Evolutionary conservation across 2,329 filamentous ascomycete species (phyloP), one percentile per base, ranked within the genome.

Genomic region (Penicillium sumatraense): DNA sequence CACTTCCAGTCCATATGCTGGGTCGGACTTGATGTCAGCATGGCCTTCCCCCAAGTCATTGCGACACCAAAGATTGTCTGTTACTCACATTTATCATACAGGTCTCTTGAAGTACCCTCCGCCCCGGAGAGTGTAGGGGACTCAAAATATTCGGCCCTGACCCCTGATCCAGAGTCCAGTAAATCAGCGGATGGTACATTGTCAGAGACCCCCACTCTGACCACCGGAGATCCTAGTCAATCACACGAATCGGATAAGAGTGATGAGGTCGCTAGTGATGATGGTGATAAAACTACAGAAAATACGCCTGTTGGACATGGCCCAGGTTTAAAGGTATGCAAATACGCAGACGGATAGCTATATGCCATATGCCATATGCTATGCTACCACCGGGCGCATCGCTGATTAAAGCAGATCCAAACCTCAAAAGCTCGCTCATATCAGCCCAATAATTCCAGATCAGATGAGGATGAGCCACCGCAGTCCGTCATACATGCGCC

Each of bases 401-500:
- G 33, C 44, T 58, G 31, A 59, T 49, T 13, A 5, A 27, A 47
- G 21, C 47, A 76, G 74, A 69, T 74, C 46, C 67, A 66, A 61
- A 74, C 69, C 21, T 54, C 57, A 20, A 63, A 60, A 42, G 51
- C n/a, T n/a, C n/a, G n/a, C n/a, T n/a, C 57, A 33, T 46, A 50
- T 51, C 54, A 53, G 7, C 52, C 50, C n/a, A 59, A 54, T 18
- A 58, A 54, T 49, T 35, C 58, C 47, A 77, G 78, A 50, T 83
- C 83, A 21, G 87, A 86, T 58, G 91, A 96, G 62, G 91, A 93
- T 51, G 75, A 77, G 49, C 70, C 75, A 63, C 88, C 91, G 21
- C 83, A 91, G 50, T 97, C 93, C 1, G 93, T 96, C 51, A 96
- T 97, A 63, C 93, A 96, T 79, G 91, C 90, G 14, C 92, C 93